Evolutionary conservation across 192 early-diverging fungal species (phyloP), one percentile per base, ranked within the genome.

Genomic region (Umbelopsis vinacea): DNA sequence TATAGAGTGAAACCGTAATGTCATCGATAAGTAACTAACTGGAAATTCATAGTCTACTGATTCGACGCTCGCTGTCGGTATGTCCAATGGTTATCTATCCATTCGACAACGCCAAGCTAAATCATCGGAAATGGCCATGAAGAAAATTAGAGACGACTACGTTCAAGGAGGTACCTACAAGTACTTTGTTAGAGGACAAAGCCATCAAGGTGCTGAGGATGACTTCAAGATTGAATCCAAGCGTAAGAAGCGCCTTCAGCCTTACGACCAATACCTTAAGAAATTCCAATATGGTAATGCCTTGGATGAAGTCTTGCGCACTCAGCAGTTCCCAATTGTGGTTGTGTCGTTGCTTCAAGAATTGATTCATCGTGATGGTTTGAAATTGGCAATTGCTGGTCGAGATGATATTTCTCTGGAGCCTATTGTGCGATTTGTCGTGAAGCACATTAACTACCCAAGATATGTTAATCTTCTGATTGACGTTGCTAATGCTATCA

Each of bases 261-360:
- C 86, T 71, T 99, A 96, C 74, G 96, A 99, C 84, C 79, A 89
- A 69, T 86, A 87, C 33, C 78, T 99, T 77, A 92, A 90, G 69
- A 84, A 79, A 46, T 99, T 98, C 82, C 86, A 95, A 72, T 97
- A 96, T 73, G 86, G 85, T 19, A 92, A 95, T 47, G 97, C 97
- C 15, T 81, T 99, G 24, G 96, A 99, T 79, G 89, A 91, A 10
- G 90, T 90, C 52, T 72, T 98, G 70, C 82, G 85, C 38, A 88
- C 85, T 46, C 85, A 74, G 35, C 63, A 71, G 12, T 71, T 82
- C 4, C 82, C 87, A 0, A 68, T 91, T 52, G 85, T 93, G 2
- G 86, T 93, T 2, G 87, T 93, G 23, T 87, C 91, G 68, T 70
- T 99, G 74, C 77, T 97, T 57, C 92, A 97, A 74, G 97, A 99